Conservation (phyloP, 164 flowering plant genomes). For the Kalanchoe fedtschenkoi region DNA sequence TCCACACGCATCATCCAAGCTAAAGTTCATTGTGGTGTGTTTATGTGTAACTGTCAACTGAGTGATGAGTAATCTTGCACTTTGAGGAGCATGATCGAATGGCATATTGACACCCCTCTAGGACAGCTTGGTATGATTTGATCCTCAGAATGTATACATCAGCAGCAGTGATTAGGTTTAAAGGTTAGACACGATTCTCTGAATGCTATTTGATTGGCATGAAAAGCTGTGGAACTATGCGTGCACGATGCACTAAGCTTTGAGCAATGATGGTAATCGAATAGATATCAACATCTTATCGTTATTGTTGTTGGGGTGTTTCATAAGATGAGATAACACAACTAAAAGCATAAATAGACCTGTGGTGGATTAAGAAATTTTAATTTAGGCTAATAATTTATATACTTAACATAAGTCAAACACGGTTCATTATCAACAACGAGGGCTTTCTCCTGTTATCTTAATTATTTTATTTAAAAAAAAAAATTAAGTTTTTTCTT, state of each 20-base stretch:
- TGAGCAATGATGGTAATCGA: background rate
- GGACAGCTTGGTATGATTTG: background rate
- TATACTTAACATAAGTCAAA: too few relatives aligned
- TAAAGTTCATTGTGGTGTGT: background rate
- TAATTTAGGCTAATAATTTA: too few relatives aligned
- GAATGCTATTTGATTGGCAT: background rate
- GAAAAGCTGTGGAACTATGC: background rate
- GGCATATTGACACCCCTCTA: background rate
- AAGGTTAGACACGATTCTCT: background rate
- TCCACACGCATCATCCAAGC: conserved; percentile 3
- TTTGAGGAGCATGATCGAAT: background rate
- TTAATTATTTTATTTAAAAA: too few relatives aligned
- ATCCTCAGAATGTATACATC: background rate
- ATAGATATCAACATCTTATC: background rate
- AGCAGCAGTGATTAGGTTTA: background rate
- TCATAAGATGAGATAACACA: background rate
- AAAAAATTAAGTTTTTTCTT: too few relatives aligned
- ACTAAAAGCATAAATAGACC: background rate
- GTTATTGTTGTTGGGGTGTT: background rate
- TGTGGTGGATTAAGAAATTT: background rate
- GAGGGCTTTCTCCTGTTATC: too few relatives aligned
- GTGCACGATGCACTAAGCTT: background rate
- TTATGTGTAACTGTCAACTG: background rate
- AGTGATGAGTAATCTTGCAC: background rate
- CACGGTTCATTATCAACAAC: too few relatives aligned